phyloP scores from a whole-genome alignment of 345 rosid genomes.

The Luvunga scandens region DNA sequence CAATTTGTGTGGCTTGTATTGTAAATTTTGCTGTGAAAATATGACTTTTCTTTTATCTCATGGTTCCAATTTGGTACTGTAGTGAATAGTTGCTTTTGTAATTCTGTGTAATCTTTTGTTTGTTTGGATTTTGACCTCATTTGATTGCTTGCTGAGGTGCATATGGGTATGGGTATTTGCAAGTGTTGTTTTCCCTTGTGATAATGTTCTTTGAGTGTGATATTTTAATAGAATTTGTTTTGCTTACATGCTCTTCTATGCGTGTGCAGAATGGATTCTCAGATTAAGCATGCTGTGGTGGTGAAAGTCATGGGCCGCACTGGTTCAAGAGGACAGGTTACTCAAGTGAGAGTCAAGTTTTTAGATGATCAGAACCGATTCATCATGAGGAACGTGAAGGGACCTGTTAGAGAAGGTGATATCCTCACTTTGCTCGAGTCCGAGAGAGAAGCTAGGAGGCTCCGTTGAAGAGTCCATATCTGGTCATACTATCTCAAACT shows the following conservation, averaged over 20 bases:
- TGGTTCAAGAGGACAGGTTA: constrained; percentile 88
- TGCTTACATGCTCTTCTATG: background rate
- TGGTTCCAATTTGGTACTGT: background rate
- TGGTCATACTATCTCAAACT: background rate
- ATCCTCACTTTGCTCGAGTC: constrained; percentile 80
- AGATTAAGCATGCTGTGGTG: constrained; percentile 75
- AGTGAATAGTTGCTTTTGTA: background rate
- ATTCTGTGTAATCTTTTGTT: background rate
- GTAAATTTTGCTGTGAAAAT: background rate
- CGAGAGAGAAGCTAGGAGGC: constrained; percentile 87
- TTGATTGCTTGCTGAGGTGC: too few relatives aligned
- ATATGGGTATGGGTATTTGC: background rate
- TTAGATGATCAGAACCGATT: constrained; percentile 56
- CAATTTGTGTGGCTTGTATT: too few relatives aligned
- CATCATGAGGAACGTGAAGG: constrained; percentile 89
- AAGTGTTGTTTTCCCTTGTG: too few relatives aligned
- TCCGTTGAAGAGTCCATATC: constrained; percentile 38
- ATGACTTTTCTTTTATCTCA: background rate
- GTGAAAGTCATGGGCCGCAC: constrained; percentile 91
- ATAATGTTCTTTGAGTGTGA: too few relatives aligned
- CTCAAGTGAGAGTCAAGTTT: constrained; percentile 85
- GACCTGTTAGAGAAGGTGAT: constrained; percentile 85
- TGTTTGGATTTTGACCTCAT: background rate
- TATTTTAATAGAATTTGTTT: background rate
- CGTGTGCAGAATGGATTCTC: constrained; percentile 62